Percentiles rank a stretch among this genome's conserved stretches.
Evolutionary conservation across 2,329 filamentous ascomycete species (phyloP).

Genomic region (Microdochium trichocladiopsis): DNA sequence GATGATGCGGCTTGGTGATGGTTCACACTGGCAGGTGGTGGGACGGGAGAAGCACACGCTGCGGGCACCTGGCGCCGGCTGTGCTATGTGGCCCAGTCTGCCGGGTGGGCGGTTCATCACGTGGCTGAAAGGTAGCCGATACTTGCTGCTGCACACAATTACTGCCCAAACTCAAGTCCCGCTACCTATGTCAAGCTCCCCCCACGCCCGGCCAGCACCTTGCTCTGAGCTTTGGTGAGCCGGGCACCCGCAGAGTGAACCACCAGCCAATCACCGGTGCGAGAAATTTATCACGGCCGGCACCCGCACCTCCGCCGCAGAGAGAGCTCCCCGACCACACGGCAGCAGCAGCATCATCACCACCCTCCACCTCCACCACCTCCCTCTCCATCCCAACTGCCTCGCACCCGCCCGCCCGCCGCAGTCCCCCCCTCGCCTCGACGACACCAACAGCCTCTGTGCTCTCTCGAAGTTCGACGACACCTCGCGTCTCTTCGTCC

Average conservation of each 20-base stretch:
- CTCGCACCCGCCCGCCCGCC: not conserved
- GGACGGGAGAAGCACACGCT: too few species aligned
- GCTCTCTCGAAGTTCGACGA: constrained; percentile 2
- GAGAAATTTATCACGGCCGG: constrained; percentile 26
- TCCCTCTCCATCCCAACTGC: not conserved
- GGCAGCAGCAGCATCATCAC: not conserved
- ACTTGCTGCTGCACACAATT: too few species aligned
- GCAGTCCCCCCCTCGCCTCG: constrained; percentile 3
- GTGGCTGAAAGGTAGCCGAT: too few species aligned
- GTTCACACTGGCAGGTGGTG: too few species aligned
- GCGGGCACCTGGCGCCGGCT: too few species aligned
- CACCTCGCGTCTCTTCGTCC: not conserved
- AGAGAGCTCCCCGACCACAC: constrained; percentile 9
- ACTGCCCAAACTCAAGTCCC: too few species aligned
- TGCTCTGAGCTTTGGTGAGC: too few species aligned
- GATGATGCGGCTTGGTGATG: too few species aligned
- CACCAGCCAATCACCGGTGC: constrained; percentile 1
- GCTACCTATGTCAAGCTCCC: too few species aligned
- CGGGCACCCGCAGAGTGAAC: not conserved
- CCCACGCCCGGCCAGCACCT: too few species aligned
- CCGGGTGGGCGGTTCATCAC: too few species aligned
- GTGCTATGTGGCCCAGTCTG: too few species aligned
- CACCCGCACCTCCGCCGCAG: constrained; percentile 4
- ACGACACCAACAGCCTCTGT: constrained; percentile 4
- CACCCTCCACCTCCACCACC: not conserved